Evolutionary conservation across 2,329 filamentous ascomycete species (phyloP), one percentile per base, ranked within the genome.

Genomic region (Cladophialophora bantiana): DNA sequence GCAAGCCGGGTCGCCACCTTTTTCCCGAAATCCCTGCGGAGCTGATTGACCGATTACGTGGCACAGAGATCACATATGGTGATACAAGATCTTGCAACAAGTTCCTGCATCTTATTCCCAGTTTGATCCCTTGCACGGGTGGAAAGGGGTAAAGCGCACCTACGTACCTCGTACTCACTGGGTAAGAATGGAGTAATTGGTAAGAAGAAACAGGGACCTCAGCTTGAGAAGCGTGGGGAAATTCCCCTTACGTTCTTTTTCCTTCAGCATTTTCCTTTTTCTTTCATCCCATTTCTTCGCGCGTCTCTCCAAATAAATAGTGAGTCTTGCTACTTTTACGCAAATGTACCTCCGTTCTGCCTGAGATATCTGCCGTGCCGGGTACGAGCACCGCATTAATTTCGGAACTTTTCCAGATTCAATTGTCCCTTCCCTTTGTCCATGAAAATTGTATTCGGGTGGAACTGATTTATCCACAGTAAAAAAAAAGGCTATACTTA

Each of bases 1-100:
- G n/a, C 15, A 4, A 20, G 6, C 42, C 42, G 26, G 26, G 9
- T 18, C 18, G 9, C 42, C 18, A 50, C 45, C 45, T 26, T 50
- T 50, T 50, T 50, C 45, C 45, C 9, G 20, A 26, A 31, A 31
- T 26, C 18, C 45, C 45, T 61, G 45, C 42, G 20, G 34, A 53
- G 58, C 45, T 53, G 58, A 52, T 52, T 20, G 32, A 34, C 20
- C 48, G 59, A 61, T 61, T 61, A 61, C 59, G 59, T 61, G 45
- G 59, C 34, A 7, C 10, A 7, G n/a, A 38, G 48, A 61, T 54
- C 15, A 12, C 45, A 15, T 5, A 50, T 9, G 9, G 26, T 18
- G 12, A 40, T 13, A 12, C 36, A 5, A 15, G 7, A 50, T 50
- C 45, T 50, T 18, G 18, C n/a, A 18, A 18, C 12, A 53, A n/a